Percentiles rank a stretch among this genome's conserved stretches.
Evolutionary conservation across 2,329 filamentous ascomycete species (phyloP).

Genomic region (Pyrenophora tritici-repentis): DNA sequence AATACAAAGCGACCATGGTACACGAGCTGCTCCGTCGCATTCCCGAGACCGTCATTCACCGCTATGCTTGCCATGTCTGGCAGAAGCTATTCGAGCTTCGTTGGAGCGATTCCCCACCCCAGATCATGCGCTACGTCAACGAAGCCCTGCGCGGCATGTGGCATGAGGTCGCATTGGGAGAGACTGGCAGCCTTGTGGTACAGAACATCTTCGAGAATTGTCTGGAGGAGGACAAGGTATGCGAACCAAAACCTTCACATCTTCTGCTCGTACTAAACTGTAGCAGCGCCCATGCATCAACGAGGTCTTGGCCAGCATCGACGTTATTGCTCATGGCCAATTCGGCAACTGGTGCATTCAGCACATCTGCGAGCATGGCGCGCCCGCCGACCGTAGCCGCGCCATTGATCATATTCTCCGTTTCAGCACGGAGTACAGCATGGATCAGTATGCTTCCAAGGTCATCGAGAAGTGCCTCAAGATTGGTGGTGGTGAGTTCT

Average conservation of each 20-base stretch:
- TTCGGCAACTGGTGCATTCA: constrained; percentile 99
- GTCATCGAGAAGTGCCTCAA: constrained; percentile 99
- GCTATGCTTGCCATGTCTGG: constrained; percentile 99
- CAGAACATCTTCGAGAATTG: constrained; percentile 99
- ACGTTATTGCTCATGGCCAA: constrained; percentile 94
- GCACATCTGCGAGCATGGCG: constrained; percentile 96
- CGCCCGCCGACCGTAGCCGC: constrained; percentile 85
- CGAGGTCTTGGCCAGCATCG: constrained; percentile 92
- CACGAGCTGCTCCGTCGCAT: constrained; percentile 93
- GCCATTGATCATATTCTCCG: constrained; percentile 95
- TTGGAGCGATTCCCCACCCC: constrained; percentile 91
- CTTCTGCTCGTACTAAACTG: constrained; percentile 3
- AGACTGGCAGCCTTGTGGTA: constrained; percentile 96
- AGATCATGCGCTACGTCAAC: constrained; percentile 99
- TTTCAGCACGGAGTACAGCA: constrained; percentile 94
- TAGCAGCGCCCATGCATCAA: constrained; percentile 89
- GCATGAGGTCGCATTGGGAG: constrained; percentile 96
- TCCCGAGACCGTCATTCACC: constrained; percentile 96
- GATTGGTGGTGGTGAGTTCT: constrained; percentile 88
- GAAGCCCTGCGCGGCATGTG: constrained; percentile 95
- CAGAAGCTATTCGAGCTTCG: constrained; percentile 98
- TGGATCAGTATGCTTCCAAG: constrained; percentile 98
- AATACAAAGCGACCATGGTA: constrained; percentile 99
- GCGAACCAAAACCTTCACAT: background rate
- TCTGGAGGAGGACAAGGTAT: constrained; percentile 95